These are phyloP conservation scores for Plenodomus tracheiphilus DNA, from an alignment of 2,329 filamentous ascomycete genomes.

Conservation along the genomic window DNA sequence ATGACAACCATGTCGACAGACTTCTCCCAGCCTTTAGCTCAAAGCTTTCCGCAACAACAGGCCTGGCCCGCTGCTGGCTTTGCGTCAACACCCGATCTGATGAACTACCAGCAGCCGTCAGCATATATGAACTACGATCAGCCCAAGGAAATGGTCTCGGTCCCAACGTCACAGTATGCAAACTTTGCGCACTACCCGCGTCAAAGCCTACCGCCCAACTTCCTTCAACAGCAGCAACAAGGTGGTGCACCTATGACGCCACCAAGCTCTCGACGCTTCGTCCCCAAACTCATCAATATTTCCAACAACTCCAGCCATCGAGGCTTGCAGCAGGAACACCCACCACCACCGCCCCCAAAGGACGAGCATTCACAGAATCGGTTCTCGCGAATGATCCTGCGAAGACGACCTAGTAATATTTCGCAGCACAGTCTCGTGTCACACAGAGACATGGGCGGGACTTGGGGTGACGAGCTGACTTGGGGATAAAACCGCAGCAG, in stretches of 20 bases:
- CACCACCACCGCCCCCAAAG: constrained; percentile 41
- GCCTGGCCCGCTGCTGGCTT: constrained; percentile 42
- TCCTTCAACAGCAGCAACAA: constrained; percentile 26
- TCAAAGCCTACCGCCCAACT: constrained; percentile 42
- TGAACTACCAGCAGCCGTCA: constrained; percentile 25
- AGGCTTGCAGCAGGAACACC: constrained; percentile 31
- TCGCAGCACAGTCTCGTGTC: constrained; percentile 40
- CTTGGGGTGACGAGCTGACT: constrained; percentile 41
- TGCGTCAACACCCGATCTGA: constrained; percentile 38
- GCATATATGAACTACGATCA: constrained; percentile 11
- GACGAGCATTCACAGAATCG: constrained; percentile 39
- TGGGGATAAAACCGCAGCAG: constrained; percentile 31
- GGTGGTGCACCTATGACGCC: constrained; percentile 7
- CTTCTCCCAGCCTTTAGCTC: constrained; percentile 38
- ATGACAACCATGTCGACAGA: constrained; percentile 38
- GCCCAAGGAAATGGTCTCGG: constrained; percentile 36
- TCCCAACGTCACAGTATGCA: constrained; percentile 40
- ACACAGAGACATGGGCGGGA: constrained; percentile 34
- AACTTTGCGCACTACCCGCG: constrained; percentile 40
- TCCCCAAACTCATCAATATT: constrained; percentile 42
- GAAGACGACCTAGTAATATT: constrained; percentile 42
- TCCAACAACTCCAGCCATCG: constrained; percentile 32
- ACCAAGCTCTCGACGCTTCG: constrained; percentile 32
- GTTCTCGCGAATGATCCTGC: constrained; percentile 42
- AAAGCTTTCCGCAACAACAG: constrained; percentile 34